Conservation (phyloP, 192 early-diverging fungal species). For the Entomortierella chlamydospora region DNA sequence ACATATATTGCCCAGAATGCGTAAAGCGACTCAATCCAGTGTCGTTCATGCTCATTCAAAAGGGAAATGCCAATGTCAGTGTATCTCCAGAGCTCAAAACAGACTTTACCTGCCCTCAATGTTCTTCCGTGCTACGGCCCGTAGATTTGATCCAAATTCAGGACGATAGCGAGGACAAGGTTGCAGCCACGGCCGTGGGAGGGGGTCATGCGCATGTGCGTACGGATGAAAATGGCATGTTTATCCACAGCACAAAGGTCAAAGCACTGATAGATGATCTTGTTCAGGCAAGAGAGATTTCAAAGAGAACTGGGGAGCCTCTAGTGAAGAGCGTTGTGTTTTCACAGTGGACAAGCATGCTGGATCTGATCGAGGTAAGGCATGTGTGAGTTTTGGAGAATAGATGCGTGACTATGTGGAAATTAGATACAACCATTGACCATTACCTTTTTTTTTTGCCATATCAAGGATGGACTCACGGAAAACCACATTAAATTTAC, state of each 20-base stretch:
- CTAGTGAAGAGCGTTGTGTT: conserved; percentile 88
- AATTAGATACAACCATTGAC: conserved; percentile 5
- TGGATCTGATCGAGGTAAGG: conserved; percentile 77
- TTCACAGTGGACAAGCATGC: conserved; percentile 93
- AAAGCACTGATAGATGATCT: conserved; percentile 62
- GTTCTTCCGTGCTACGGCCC: conserved; percentile 28
- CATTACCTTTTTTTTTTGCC: background rate
- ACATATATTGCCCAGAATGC: conserved; percentile 56
- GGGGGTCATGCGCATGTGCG: conserved; percentile 25
- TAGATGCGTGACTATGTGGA: too few species aligned
- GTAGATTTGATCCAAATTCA: conserved; percentile 62
- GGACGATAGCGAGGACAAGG: conserved; percentile 56
- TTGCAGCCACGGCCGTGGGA: conserved; percentile 17
- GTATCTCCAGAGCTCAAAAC: conserved; percentile 44
- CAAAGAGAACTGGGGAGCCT: conserved; percentile 11
- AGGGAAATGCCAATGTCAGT: conserved; percentile 35
- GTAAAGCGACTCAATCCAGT: conserved; percentile 42
- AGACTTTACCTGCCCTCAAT: conserved; percentile 59
- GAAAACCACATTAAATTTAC: conserved; percentile 68
- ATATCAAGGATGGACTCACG: conserved; percentile 57
- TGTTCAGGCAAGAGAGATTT: conserved; percentile 22
- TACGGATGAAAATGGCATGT: conserved; percentile 38
- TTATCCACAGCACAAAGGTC: conserved; percentile 62
- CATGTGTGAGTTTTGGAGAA: background rate
- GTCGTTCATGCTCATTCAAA: conserved; percentile 39